Base-by-base conservation (phyloP, 352 stramenopile genomes). In the Phytopythium sindhum region DNA sequence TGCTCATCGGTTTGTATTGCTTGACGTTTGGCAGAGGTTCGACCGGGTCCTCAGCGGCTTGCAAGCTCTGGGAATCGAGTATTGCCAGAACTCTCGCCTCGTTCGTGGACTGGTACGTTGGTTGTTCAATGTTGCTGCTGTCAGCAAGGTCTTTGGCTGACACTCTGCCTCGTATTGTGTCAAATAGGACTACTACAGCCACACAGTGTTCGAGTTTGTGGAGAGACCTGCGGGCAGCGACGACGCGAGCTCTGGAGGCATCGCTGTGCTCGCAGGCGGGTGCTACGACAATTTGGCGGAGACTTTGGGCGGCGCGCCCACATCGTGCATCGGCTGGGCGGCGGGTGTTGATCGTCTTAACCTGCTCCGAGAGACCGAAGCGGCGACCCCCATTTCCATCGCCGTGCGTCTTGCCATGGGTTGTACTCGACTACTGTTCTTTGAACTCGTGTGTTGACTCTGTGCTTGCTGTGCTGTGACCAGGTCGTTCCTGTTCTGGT, bases 121-220 rank as follows among this genome's bases (percentile, higher is more conserved):
- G 24, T 53, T 31, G 21, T 15, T 15, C 55, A 7, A 3, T 48
- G 26, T 64, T 41, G 53, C 7, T 10, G 37, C 4, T 19, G 6
- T 26, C 26, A 47, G 23, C 33, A 11, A 39, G 17, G 55, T 23
- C 21, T 1, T 21, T 37, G 57, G 11, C 41, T 57, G 9, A 39
- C 8, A 31, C 8, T 4, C 10, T 2, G 17, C 21, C 19, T 58
- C 12, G 39, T 9, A 61, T 7, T 15, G 21, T 8, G 57, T n/a
- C 4, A 26, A 19, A 29, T 52, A 96, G 88, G 88, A 96, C 63
- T 96, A 96, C 70, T 96, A 96, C 69, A 95, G 86, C 63, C 78
- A 95, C 67, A 96, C 88, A 1, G 86, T 96, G 4, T 96, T 96
- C 56, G 88, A 96, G 66, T 95, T 96, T 71, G 72, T 96, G 17